Evolutionary conservation across 139 green algal species (phyloP), one percentile per base, ranked within the genome.

Genomic region (Diplosphaera chodatii): DNA sequence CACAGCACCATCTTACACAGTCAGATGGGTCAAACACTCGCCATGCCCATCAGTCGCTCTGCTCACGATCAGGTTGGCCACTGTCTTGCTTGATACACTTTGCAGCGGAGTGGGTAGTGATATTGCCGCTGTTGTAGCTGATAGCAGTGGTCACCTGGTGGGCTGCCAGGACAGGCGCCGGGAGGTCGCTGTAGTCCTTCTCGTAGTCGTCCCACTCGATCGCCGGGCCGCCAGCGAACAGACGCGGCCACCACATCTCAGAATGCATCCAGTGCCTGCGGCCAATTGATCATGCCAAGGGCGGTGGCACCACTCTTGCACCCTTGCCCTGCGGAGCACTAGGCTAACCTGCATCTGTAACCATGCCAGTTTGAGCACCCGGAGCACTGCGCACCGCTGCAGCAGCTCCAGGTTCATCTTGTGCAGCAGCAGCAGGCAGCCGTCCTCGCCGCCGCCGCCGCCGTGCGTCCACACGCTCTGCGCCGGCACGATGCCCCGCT

Each of bases 351-450:
- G n/a, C n/a, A n/a, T n/a, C n/a, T n/a, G n/a, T n/a, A n/a, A n/a
- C n/a, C n/a, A n/a, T n/a, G n/a, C n/a, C n/a, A n/a, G n/a, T n/a
- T n/a, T n/a, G n/a, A n/a, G n/a, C n/a, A n/a, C n/a, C n/a, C n/a
- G n/a, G n/a, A n/a, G n/a, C n/a, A n/a, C n/a, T n/a, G n/a, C 13
- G 10, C 48, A 90, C 85, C 73, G 80, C 3, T 81, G 77, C 37
- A 91, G 76, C 25, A 94, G 74, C 73, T 94, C 86, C 66, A 96
- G 80, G 71, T 96, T 94, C 85, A 93, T 89, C 76, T 94, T 96
- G 20, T 75, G 67, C 30, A 94, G 80, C 31, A 78, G 72, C 30
- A 95, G 66, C 30, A 81, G 64, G 69, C 82, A 84, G 21, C 75
- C 80, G 62, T 89, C 85, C 56, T 90, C 81, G 1, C 78, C 82